These are phyloP conservation scores for Hyaloscypha hepaticicola DNA, from an alignment of 495 filamentous ascomycete genomes.

Conservation along the genomic window DNA sequence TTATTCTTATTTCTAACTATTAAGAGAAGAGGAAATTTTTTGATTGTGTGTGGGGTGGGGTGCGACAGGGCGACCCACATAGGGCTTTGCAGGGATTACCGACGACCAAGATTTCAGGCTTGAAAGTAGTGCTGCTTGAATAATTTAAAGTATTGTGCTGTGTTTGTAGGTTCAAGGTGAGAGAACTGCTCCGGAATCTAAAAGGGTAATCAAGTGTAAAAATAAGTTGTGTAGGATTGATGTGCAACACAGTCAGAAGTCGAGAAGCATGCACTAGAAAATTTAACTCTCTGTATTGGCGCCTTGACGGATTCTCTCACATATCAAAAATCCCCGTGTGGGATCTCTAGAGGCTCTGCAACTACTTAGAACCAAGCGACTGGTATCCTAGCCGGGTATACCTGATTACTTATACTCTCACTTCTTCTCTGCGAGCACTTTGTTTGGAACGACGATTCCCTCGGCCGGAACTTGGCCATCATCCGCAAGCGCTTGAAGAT, in stretches of 20 bases:
- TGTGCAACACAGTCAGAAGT: not conserved
- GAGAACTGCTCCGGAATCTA: not conserved
- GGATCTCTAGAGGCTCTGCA: not conserved
- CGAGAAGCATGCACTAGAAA: not conserved
- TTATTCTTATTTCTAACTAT: no score
- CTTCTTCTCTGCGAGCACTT: not conserved
- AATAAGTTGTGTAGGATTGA: not conserved
- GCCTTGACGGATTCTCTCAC: not conserved
- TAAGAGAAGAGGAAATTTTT: no score
- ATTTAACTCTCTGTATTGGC: not conserved
- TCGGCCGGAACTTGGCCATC: constrained; percentile 1
- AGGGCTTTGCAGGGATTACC: no score
- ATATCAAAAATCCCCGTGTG: not conserved
- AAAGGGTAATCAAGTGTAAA: not conserved
- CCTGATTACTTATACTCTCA: not conserved
- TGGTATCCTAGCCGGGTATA: not conserved
- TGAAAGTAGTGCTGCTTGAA: no score
- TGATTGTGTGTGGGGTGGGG: no score
- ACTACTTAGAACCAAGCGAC: not conserved
- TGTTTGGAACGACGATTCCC: not conserved
- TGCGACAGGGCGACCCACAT: no score
- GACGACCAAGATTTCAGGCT: no score
- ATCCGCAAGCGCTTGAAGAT: constrained; percentile 13
- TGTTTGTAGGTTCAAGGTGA: no score
- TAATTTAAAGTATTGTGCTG: no score